phyloP scores from a whole-genome alignment of 202 grass and related monocot species.

The Panicum hallii region DNA sequence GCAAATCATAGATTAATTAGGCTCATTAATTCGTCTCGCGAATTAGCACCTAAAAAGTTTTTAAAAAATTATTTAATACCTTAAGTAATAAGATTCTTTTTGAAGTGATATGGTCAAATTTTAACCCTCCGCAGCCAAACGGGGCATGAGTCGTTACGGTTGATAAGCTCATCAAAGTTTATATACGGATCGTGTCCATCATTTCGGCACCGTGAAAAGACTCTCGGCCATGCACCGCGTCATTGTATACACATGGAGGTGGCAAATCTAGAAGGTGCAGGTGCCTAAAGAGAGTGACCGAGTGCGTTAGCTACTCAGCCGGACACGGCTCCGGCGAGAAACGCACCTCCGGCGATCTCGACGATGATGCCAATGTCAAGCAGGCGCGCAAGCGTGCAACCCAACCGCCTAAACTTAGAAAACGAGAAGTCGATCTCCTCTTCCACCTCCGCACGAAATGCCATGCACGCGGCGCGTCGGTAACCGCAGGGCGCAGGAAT shows the following conservation, averaged over 20 bases:
- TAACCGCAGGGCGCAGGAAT: neutral
- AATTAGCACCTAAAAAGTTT: no score
- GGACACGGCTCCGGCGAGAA: neutral
- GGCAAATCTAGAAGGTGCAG: slow-evolving; percentile 8
- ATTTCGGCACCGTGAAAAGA: neutral
- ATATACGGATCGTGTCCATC: neutral
- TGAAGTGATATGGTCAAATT: no score
- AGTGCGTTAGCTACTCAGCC: neutral
- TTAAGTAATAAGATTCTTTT: no score
- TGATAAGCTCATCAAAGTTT: neutral
- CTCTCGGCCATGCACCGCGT: neutral
- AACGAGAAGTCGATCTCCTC: neutral
- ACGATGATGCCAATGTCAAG: neutral
- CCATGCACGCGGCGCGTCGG: slow-evolving; percentile 6
- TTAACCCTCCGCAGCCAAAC: no score
- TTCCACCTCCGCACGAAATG: neutral
- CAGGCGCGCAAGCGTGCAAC: neutral
- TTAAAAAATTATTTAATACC: no score
- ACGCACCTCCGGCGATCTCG: neutral
- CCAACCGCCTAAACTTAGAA: slow-evolving; percentile 19
- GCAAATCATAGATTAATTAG: no score
- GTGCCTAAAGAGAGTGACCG: slow-evolving; percentile 26
- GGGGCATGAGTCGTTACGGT: no score
- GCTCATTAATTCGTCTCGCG: no score
- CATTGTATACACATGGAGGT: neutral